These are phyloP conservation scores for Daldinia sp. DNA, from an alignment of 2,329 filamentous ascomycete species.

Conservation along the genomic window DNA sequence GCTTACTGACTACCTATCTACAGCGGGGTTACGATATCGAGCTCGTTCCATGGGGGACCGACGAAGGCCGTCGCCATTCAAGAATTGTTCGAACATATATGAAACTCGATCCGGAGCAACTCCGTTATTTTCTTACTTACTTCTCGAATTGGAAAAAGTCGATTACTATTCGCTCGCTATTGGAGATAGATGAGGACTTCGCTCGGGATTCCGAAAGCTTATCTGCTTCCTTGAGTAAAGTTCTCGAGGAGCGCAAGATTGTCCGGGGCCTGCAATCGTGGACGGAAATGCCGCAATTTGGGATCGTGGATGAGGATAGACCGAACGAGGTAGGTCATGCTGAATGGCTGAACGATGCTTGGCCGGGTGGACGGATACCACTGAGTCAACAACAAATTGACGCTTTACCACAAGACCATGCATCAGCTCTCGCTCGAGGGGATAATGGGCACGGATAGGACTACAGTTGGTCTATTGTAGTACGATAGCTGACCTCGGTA, in stretches of 20 bases:
- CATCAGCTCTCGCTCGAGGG: constrained; percentile 33
- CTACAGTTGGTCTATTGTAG: constrained; percentile 21
- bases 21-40: constrained; percentile 34
- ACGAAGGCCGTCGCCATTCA: constrained; percentile 42
- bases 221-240: constrained; percentile 40
- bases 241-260: constrained; percentile 43
- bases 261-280: constrained; percentile 17
- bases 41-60: constrained; percentile 43
- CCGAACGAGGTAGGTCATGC: constrained; percentile 22
- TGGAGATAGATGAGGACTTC: constrained; percentile 52
- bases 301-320: constrained; percentile 43
- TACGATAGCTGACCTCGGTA: constrained; percentile 11
- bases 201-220: constrained; percentile 49
- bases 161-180: constrained; percentile 55
- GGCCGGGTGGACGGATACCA: constrained; percentile 39
- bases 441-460: constrained; percentile 41
- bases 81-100: constrained; percentile 50
- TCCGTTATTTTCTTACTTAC: constrained; percentile 59
- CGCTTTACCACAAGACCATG: constrained; percentile 32
- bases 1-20: constrained; percentile 25
- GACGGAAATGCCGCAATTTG: constrained; percentile 35
- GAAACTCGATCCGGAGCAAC: constrained; percentile 59
- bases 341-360: constrained; percentile 37
- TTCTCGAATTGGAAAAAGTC: constrained; percentile 54
- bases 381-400: constrained; percentile 29